Evolutionary conservation across 2,329 filamentous ascomycete genomes (phyloP), one percentile per base, ranked within the genome.

Genomic region (Microdochium bolleyi): DNA sequence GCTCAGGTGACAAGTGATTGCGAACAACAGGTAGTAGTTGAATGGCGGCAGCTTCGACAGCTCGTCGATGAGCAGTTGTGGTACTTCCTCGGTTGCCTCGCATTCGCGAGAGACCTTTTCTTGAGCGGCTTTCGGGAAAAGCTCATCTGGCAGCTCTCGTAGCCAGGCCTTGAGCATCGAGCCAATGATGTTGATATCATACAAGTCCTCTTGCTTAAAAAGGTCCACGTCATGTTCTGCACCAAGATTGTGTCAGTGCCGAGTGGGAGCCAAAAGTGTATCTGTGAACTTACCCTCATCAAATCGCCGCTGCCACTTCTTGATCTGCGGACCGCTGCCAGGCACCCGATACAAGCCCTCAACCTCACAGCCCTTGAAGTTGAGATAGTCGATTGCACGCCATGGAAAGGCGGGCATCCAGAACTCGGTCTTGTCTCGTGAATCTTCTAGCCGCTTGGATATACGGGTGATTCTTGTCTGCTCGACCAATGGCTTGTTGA

Each of bases 401-500:
- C 92, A 96, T 0, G 92, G 92, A 54, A 97, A 85, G 7, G 91
- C 89, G 13, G 92, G 92, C 92, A 97, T 96, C 92, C 92, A 97
- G 65, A 95, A 97, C 64, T 96, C 92, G 0, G 92, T 97, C 76
- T 96, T 96, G 65, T 97, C 92, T 56, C 86, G 83, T 10, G 92
- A 96, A 55, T 88, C 83, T 64, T 95, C 89, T 46, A 97, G 74
- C 27, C 87, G 83, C 70, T 92, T 95, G 8, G 91, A 95, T 65
- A 97, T 96, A 57, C 92, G 82, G 0, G 92, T 96, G 57, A 85
- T 76, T n/a, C 92, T 84, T 7, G 92, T 92, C 70, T 97, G 92
- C 66, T 96, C 87, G 24, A 95, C 79, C 27, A 97, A 74, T 1
- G 91, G 90, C 50, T 88, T 75, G 62, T 94, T 95, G 66, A 97